phyloP scores from a whole-genome alignment of 164 flowering plant species.

The Piper betle region DNA sequence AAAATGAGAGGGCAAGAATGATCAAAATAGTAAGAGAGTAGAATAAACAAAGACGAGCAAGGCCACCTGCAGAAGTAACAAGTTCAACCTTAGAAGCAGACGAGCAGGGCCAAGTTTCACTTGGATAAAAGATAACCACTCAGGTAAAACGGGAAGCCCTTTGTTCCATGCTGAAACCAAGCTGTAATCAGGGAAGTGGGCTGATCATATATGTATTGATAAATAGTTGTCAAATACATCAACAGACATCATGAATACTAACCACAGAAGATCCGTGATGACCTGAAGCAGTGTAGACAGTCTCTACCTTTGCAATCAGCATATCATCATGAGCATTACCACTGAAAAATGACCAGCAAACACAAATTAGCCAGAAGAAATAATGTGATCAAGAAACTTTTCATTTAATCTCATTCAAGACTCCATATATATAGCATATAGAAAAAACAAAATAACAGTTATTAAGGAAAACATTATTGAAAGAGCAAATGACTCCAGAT shows the following conservation, averaged over 20 bases:
- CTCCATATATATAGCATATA: too few species aligned
- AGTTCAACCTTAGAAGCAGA: slow-evolving; percentile 47
- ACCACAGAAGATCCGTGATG: slow-evolving; percentile 94
- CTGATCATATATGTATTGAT: background rate
- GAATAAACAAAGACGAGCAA: background rate
- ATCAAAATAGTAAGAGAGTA: too few species aligned
- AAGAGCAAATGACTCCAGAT: too few species aligned
- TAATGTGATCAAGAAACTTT: background rate
- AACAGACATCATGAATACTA: slow-evolving; percentile 12
- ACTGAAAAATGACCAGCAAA: slow-evolving; percentile 23
- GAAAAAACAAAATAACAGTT: too few species aligned
- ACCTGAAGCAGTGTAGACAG: slow-evolving; percentile 79
- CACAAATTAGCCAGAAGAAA: background rate
- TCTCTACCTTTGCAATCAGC: slow-evolving; percentile 74
- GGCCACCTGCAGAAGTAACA: background rate
- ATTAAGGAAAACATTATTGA: too few species aligned
- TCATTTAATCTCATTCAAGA: too few species aligned
- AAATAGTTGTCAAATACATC: background rate
- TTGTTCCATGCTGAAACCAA: slow-evolving; percentile 82
- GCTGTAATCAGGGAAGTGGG: slow-evolving; percentile 31
- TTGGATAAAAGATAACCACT: slow-evolving; percentile 81
- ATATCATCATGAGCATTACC: slow-evolving; percentile 78
- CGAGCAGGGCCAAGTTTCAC: slow-evolving; percentile 67
- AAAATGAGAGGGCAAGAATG: too few species aligned
- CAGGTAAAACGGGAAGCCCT: slow-evolving; percentile 90